Percentiles rank a stretch among this genome's conserved stretches.
These are phyloP conservation scores for Umbelopsis vinacea DNA, from an alignment of 192 early-diverging fungal genomes.

Conservation along the genomic window DNA sequence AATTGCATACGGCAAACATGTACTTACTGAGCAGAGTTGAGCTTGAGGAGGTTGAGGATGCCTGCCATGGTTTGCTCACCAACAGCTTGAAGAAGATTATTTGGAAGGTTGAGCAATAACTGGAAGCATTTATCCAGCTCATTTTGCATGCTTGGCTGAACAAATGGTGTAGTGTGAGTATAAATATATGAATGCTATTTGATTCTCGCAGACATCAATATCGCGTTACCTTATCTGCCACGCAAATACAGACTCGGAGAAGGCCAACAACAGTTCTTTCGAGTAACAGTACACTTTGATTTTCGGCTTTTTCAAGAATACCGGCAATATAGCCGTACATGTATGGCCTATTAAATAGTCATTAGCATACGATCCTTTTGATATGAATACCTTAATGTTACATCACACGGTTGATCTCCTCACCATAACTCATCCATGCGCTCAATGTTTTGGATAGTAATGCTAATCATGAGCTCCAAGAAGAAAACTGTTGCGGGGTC, in stretches of 20 bases:
- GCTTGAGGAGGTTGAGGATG: conserved; percentile 57
- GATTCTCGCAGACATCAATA: conserved; percentile 15
- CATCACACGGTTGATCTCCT: neutral
- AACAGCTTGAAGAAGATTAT: conserved; percentile 63
- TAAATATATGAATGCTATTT: conserved; percentile 14
- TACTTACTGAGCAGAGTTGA: conserved; percentile 11
- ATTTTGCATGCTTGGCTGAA: conserved; percentile 56
- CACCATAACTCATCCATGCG: conserved; percentile 65
- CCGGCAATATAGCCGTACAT: conserved; percentile 71
- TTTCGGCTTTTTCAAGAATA: conserved; percentile 71
- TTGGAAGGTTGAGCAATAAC: conserved; percentile 57
- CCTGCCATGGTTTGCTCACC: conserved; percentile 82
- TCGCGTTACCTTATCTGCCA: conserved; percentile 64
- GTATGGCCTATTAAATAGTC: conserved; percentile 58
- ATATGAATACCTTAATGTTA: neutral
- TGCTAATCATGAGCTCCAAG: conserved; percentile 73
- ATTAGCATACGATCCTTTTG: conserved; percentile 23
- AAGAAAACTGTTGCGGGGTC: conserved; percentile 74
- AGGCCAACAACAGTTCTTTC: conserved; percentile 80
- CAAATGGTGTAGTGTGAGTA: conserved; percentile 19
- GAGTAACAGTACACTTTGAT: conserved; percentile 66
- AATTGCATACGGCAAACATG: neutral
- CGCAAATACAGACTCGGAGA: conserved; percentile 68
- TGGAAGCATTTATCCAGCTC: conserved; percentile 57
- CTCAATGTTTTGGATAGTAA: conserved; percentile 79